Conservation (phyloP, 1,139 yeast species). For the Taphrina confusa region DNA sequence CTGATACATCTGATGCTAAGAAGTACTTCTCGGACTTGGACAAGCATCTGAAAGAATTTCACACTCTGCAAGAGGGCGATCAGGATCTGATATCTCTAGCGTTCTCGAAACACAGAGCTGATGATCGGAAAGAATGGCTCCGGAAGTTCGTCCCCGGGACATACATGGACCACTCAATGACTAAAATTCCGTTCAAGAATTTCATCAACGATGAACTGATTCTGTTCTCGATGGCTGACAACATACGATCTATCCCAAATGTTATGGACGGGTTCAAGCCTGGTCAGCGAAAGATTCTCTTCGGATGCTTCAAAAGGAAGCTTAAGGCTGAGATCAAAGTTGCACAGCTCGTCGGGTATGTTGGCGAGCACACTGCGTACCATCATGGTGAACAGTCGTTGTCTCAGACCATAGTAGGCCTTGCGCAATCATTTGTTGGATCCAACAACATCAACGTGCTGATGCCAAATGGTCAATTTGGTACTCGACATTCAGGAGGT, state of each 20-base stretch:
- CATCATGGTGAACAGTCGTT: conserved; percentile 94
- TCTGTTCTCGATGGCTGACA: conserved; percentile 94
- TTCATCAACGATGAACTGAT: conserved; percentile 94
- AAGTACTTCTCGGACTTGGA: conserved; percentile 87
- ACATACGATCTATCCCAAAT: conserved; percentile 90
- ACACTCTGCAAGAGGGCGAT: conserved; percentile 78
- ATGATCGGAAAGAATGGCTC: conserved; percentile 96
- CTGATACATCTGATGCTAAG: conserved; percentile 75
- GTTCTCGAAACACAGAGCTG: conserved; percentile 92
- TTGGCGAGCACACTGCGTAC: conserved; percentile 85
- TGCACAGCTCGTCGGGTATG: conserved; percentile 86
- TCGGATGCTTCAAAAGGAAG: conserved; percentile 83
- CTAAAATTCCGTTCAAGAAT: conserved; percentile 83
- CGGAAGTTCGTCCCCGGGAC: conserved; percentile 89
- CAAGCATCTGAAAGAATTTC: conserved; percentile 81
- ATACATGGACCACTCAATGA: conserved; percentile 77
- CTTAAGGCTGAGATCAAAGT: conserved; percentile 79
- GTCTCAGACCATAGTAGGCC: conserved; percentile 83
- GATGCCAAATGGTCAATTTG: conserved; percentile 93
- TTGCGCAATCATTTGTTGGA: conserved; percentile 95
- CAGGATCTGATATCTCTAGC: conserved; percentile 84
- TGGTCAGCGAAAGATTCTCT: conserved; percentile 91
- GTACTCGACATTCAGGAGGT: conserved; percentile 97
- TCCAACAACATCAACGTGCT: conserved; percentile 82
- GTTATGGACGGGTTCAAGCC: conserved; percentile 96